Evolutionary conservation across 495 filamentous ascomycete genomes (phyloP), one percentile per base, ranked within the genome.

Genomic region (Mytilinidion resinicola): DNA sequence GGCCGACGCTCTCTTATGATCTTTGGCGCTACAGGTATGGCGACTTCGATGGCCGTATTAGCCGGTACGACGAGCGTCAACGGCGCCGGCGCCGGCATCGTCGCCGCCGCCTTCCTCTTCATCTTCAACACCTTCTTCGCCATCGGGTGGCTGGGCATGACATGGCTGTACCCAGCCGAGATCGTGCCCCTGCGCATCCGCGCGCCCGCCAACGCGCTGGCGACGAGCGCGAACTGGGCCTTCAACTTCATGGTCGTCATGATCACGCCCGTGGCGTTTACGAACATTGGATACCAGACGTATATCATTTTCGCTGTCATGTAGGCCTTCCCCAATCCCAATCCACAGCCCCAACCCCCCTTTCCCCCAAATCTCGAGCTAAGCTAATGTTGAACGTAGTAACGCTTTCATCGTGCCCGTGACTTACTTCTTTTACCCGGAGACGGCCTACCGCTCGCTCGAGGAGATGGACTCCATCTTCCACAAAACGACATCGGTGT

Each of bases 1-100:
- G 89, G 90, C 56, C 89, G 90, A 69, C 89, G 90, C 51, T 80
- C 83, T 11, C 80, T 95, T 9, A 86, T 96, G 52, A 76, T 96
- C 58, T 86, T 78, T 65, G 90, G 90, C 57, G 89, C 85, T 15
- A 68, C 82, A 11, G 88, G 88, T 60, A 92, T 93, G 88, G 72
- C 86, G 19, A 71, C 90, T 61, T 91, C 86, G 76, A 86, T 93
- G 73, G 91, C 90, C 78, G 82, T 93, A 60, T 83, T 91, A 51
- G 90, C 82, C 65, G 67, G 57, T 39, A 64, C 10, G 53, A 65
- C 63, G 0, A 55, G 50, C 50, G 34, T 54, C 2, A 64, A 55
- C 25, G 39, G 37, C 1, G 56, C 61, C 19, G 43, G 14, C 44
- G 14, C 53, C 62, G 51, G 78, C 73, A 66, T 80, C 42, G 73